Percentiles rank a stretch among this genome's conserved stretches.
Evolutionary conservation across 1,284 basidiomycete species (phyloP).

Genomic region (Malassezia slooffiae): DNA sequence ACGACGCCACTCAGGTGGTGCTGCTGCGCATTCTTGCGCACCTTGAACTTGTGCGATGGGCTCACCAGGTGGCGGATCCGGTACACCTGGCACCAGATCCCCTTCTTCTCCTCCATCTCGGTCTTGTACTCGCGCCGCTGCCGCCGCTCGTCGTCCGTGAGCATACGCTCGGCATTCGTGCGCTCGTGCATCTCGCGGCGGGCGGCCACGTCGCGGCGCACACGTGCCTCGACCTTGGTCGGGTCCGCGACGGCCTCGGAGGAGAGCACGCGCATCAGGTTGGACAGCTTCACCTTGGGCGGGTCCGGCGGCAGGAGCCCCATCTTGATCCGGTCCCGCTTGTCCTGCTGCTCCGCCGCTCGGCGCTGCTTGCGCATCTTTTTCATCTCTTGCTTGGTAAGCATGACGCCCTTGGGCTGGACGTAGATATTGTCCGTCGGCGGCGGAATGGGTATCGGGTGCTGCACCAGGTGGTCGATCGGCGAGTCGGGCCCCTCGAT

Average conservation of each 20-base stretch:
- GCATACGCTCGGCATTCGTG: constrained; percentile 76
- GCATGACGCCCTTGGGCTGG: constrained; percentile 49
- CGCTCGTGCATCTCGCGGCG: constrained; percentile 80
- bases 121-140: constrained; percentile 62
- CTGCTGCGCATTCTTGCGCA: constrained; percentile 88
- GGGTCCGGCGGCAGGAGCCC: constrained; percentile 86
- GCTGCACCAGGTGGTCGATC: constrained; percentile 84
- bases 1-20: constrained; percentile 73
- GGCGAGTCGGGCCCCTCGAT: constrained; percentile 55
- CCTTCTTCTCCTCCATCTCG: constrained; percentile 62
- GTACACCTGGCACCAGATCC: constrained; percentile 75
- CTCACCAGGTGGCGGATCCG: constrained; percentile 77
- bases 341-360: constrained; percentile 81
- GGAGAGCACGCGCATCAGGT: constrained; percentile 94
- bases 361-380: constrained; percentile 85
- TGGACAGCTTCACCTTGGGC: constrained; percentile 89
- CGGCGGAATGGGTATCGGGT: constrained; percentile 89
- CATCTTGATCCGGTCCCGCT: constrained; percentile 89
- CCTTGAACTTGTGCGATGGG: constrained; percentile 87
- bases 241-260: constrained; percentile 93
- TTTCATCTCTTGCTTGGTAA: constrained; percentile 67
- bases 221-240: constrained; percentile 88
- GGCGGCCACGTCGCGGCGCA: constrained; percentile 81
- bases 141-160: constrained; percentile 75
- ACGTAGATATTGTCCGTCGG: constrained; percentile 72